Base-by-base conservation (phyloP, 495 filamentous ascomycete genomes). In the Platismatia glauca region DNA sequence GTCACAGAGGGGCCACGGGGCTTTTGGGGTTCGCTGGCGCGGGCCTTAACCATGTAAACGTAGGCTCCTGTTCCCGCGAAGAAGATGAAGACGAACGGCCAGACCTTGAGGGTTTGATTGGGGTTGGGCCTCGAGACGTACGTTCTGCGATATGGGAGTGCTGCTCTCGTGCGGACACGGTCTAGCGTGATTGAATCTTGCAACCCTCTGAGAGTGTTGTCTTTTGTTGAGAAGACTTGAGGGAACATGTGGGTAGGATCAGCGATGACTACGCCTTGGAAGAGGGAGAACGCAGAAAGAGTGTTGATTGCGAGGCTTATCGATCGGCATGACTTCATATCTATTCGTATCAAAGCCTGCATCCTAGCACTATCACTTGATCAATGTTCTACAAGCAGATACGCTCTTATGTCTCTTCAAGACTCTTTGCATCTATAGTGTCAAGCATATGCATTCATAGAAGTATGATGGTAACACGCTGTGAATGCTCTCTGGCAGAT, bases 41-140 rank as follows among this genome's bases (percentile, higher is more conserved):
- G 79, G 63, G 77, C 75, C 64, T 82, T 85, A 27, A 87, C 84
- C 67, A 89, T 81, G 59, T 79, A 74, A 55, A 77, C 72, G 78
- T 88, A 90, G 53, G 81, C 75, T 39, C 77, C 82, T 22, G 82
- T 81, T 50, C 86, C 84, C 43, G 78, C 68, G 62, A 73, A 75
- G 63, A 85, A 77, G 67, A 90, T 82, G 63, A 76, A 70, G 60
- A 88, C 58, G 68, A 90, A 82, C 7, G 87, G 87, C 75, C 84
- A 79, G 72, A 89, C 69, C 71, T 82, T 85, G 68, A 89, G 81
- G 31, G 74, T 77, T 56, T 71, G 52, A 38, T 63, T 61, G 39
- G 64, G 59, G 55, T 57, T 53, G 15, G 55, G 61, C 37, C 60
- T 43, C 38, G 52, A 65, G 37, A 50, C 18, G 62, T 55, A 60